Percentiles rank a stretch among this genome's conserved stretches.
phyloP scores from a whole-genome alignment of 768 basidiomycete genomes.

The Tulasnella sp. region DNA sequence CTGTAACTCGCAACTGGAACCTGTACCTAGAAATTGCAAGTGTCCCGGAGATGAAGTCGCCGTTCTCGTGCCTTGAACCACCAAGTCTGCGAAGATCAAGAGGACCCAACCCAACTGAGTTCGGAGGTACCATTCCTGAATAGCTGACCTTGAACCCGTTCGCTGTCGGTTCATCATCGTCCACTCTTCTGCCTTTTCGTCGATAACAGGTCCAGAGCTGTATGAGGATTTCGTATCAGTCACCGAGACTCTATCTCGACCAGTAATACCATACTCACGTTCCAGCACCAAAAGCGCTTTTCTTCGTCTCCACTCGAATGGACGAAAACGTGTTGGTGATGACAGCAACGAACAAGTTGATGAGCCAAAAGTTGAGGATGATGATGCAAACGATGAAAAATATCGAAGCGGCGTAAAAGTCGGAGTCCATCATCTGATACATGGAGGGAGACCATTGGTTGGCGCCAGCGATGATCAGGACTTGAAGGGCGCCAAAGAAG shows the following conservation, averaged over 20 bases:
- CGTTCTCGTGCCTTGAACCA: slow-evolving; percentile 65
- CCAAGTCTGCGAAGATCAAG: slow-evolving; percentile 66
- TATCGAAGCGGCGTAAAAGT: slow-evolving; percentile 80
- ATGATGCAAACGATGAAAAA: slow-evolving; percentile 84
- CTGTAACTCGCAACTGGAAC: background rate
- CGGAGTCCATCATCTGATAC: slow-evolving; percentile 86
- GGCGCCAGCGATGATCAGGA: slow-evolving; percentile 77
- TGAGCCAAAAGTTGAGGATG: slow-evolving; percentile 89
- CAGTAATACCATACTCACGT: slow-evolving; percentile 33
- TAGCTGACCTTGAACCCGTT: background rate
- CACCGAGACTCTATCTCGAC: background rate
- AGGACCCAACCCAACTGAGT: slow-evolving; percentile 72
- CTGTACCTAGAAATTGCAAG: slow-evolving; percentile 32
- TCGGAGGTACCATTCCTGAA: slow-evolving; percentile 47
- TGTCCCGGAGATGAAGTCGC: slow-evolving; percentile 45
- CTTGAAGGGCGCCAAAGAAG: slow-evolving; percentile 73
- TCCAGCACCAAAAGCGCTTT: slow-evolving; percentile 85
- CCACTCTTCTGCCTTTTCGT: slow-evolving; percentile 44
- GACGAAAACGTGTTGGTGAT: slow-evolving; percentile 90
- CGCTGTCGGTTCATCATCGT: slow-evolving; percentile 23
- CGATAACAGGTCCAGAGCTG: slow-evolving; percentile 44
- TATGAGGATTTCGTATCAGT: slow-evolving; percentile 1
- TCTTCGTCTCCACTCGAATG: slow-evolving; percentile 79
- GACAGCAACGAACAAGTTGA: slow-evolving; percentile 93
- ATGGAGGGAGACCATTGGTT: slow-evolving; percentile 79